These are phyloP conservation scores for Eimeria falciformis DNA, from an alignment of 169 alveolate species.

Conservation along the genomic window DNA sequence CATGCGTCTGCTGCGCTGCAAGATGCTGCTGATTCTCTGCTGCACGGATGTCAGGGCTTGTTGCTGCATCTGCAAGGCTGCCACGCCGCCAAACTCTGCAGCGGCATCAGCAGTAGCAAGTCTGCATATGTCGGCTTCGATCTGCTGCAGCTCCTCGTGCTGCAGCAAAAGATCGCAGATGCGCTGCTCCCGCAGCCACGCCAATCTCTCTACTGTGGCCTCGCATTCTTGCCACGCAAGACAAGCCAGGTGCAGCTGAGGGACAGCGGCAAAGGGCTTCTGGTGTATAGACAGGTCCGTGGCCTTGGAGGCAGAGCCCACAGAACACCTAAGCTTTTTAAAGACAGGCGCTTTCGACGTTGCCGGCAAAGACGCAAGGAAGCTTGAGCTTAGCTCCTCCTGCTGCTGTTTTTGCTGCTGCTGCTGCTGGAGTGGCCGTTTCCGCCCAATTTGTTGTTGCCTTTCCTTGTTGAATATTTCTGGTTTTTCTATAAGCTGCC, in stretches of 20 bases:
- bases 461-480: neutral
- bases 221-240: no score
- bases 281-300: no score
- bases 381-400: neutral
- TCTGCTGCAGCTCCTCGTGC: conserved; percentile 25
- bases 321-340: neutral
- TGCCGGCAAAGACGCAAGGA: neutral
- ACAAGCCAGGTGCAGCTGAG: no score
- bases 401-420: neutral
- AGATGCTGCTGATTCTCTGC: conserved; percentile 2
- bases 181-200: neutral
- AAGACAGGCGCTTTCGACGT: neutral
- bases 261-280: no score
- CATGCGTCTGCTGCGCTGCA: neutral
- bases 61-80: conserved; percentile 7
- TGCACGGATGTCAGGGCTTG: conserved; percentile 17
- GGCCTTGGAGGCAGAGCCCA: no score
- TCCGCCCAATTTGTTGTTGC: neutral
- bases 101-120: neutral
- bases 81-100: neutral
- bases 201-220: no score
- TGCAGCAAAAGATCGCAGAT: conserved; percentile 11
- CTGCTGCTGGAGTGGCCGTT: no score
- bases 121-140: conserved; percentile 1
- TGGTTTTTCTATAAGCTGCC: no score